Evolutionary conservation across 2,329 filamentous ascomycete genomes (phyloP).

Genomic region (Chaetomiaceae sp.): DNA sequence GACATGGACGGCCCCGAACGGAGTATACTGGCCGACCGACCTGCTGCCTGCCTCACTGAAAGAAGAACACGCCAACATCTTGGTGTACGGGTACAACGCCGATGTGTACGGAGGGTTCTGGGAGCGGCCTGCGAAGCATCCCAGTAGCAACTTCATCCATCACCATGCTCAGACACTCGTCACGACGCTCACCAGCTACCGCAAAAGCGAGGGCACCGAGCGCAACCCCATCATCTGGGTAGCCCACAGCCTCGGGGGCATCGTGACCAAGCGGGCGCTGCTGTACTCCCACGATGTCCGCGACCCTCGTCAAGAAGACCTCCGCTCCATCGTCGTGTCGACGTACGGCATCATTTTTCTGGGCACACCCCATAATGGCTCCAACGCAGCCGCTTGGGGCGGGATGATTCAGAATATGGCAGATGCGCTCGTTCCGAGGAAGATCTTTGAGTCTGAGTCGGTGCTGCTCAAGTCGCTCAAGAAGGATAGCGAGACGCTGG

Average conservation of each 20-base stretch:
- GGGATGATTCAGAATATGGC: slow-evolving; percentile 62
- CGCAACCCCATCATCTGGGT: slow-evolving; percentile 69
- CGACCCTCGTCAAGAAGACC: slow-evolving; percentile 54
- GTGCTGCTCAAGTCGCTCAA: slow-evolving; percentile 65
- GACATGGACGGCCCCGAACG: slow-evolving; percentile 55
- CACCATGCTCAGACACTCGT: slow-evolving; percentile 67
- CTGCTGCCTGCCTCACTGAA: slow-evolving; percentile 57
- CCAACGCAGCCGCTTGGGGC: slow-evolving; percentile 63
- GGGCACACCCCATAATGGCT: slow-evolving; percentile 68
- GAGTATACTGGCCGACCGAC: slow-evolving; percentile 63
- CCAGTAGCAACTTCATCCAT: slow-evolving; percentile 61
- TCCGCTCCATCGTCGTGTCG: slow-evolving; percentile 64
- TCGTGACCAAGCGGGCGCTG: slow-evolving; percentile 64
- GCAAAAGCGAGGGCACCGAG: slow-evolving; percentile 50
- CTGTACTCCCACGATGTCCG: slow-evolving; percentile 59
- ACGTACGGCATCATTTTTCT: slow-evolving; percentile 73
- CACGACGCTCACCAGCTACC: slow-evolving; percentile 55
- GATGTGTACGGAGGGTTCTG: slow-evolving; percentile 44
- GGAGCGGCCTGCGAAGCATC: slow-evolving; percentile 29
- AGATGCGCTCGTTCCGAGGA: slow-evolving; percentile 57
- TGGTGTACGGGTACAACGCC: slow-evolving; percentile 71
- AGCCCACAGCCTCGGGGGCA: slow-evolving; percentile 66
- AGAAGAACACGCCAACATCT: slow-evolving; percentile 52
- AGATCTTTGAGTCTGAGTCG: slow-evolving; percentile 60
- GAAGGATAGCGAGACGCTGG: slow-evolving; percentile 65